phyloP scores from a whole-genome alignment of 2,329 filamentous ascomycete genomes.

The Alternaria metachromatica region DNA sequence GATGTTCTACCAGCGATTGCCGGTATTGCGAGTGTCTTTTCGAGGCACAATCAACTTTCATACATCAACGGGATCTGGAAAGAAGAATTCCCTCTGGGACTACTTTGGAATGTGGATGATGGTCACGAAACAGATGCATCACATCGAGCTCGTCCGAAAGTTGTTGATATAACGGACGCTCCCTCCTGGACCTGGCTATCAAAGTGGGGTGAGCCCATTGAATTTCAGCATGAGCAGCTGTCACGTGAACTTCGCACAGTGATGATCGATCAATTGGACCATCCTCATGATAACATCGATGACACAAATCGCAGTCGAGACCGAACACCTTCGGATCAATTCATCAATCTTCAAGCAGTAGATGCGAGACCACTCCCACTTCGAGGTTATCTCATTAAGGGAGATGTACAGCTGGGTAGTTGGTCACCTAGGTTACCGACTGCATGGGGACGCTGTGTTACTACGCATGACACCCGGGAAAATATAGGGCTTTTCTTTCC shows the following conservation, averaged over 20 bases:
- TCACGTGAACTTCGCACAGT: no score
- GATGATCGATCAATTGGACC: no score
- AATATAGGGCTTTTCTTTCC: neutral
- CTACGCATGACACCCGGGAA: neutral
- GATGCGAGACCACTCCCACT: neutral
- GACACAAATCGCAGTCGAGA: no score
- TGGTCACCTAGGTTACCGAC: neutral
- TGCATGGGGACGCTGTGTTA: neutral
- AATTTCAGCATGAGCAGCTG: no score
- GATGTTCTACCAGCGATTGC: neutral
- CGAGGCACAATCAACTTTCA: neutral
- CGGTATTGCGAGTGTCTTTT: neutral
- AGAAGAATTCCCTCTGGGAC: neutral
- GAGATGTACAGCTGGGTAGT: neutral
- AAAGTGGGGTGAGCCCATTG: no score
- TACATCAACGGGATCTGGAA: neutral
- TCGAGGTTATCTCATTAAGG: neutral
- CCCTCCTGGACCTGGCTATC: neutral
- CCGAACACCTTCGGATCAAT: neutral
- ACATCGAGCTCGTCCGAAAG: neutral
- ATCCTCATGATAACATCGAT: no score
- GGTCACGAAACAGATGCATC: no score
- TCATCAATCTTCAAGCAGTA: neutral
- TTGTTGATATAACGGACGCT: neutral
- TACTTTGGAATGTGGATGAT: no score